Evolutionary conservation across 2,329 filamentous ascomycete species (phyloP).

Genomic region (Verruconis gallopava): DNA sequence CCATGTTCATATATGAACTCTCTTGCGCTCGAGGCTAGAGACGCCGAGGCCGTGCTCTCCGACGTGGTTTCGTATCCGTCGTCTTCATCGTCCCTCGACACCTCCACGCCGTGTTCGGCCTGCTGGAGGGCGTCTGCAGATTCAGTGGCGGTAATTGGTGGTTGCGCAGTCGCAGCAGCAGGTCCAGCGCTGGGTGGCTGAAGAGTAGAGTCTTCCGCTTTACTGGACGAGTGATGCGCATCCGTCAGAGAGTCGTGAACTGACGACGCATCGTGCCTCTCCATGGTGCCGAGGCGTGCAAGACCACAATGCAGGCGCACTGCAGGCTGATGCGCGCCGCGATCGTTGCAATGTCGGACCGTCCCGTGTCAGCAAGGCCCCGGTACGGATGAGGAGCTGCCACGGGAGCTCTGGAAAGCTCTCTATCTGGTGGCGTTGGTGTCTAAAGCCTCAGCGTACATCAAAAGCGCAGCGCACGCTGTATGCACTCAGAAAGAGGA

Average conservation of each 20-base stretch:
- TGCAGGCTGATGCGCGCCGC: neutral
- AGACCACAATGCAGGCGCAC: too few relatives aligned
- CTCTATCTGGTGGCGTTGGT: too few relatives aligned
- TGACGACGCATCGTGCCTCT: neutral
- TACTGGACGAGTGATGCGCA: neutral
- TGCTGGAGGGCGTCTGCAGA: slow-evolving; percentile 4
- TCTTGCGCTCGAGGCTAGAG: slow-evolving; percentile 6
- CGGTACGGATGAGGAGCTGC: too few relatives aligned
- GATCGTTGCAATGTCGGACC: too few relatives aligned
- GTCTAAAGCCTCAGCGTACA: too few relatives aligned
- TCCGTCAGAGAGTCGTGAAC: neutral
- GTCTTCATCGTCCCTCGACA: slow-evolving; percentile 1
- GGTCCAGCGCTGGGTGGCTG: neutral
- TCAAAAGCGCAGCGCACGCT: too few relatives aligned
- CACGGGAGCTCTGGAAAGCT: too few relatives aligned
- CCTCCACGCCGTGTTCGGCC: slow-evolving; percentile 8
- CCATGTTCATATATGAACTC: slow-evolving; percentile 10
- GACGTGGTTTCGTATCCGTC: slow-evolving; percentile 7
- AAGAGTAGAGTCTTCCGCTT: neutral
- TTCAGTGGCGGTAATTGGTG: slow-evolving; percentile 4
- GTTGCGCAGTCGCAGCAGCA: neutral
- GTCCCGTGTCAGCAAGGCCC: too few relatives aligned
- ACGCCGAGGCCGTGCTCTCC: slow-evolving; percentile 5
- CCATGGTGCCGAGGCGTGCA: too few relatives aligned
- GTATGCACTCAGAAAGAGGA: too few relatives aligned